Evolutionary conservation across 108 stramenopile genomes (phyloP).

Genomic region (Ochromonas danica): DNA sequence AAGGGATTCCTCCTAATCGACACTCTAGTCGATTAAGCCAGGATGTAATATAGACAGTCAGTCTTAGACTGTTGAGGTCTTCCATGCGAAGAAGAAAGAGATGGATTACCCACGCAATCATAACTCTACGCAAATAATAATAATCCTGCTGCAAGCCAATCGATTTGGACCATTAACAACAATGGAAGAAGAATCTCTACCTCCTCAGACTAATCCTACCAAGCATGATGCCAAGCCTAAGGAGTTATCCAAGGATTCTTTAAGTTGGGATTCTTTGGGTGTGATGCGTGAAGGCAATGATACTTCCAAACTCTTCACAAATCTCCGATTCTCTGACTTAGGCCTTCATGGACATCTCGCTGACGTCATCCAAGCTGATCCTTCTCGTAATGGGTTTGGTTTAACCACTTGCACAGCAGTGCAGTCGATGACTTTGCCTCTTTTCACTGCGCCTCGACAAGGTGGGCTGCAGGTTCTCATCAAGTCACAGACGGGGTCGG

Average conservation of each 20-base stretch:
- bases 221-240: constrained; percentile 10
- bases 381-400: not conserved
- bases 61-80: no score
- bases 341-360: not conserved
- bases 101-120: no score
- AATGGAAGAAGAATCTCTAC: not conserved
- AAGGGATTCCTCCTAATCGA: not conserved
- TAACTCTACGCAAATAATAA: no score
- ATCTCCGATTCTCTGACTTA: not conserved
- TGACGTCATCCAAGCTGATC: not conserved
- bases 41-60: not conserved
- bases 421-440: not conserved
- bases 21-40: not conserved
- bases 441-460: not conserved
- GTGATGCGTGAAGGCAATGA: not conserved
- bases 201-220: not conserved
- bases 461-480: constrained; percentile 30
- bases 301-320: not conserved
- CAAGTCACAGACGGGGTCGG: constrained; percentile 59
- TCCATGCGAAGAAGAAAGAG: no score
- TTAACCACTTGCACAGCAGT: not conserved
- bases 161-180: not conserved
- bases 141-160: not conserved
- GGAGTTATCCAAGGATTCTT: constrained; percentile 1
- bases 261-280: not conserved